Evolutionary conservation across 108 stramenopile genomes (phyloP), one percentile per base, ranked within the genome.

Genomic region (Bacterosira constricta): DNA sequence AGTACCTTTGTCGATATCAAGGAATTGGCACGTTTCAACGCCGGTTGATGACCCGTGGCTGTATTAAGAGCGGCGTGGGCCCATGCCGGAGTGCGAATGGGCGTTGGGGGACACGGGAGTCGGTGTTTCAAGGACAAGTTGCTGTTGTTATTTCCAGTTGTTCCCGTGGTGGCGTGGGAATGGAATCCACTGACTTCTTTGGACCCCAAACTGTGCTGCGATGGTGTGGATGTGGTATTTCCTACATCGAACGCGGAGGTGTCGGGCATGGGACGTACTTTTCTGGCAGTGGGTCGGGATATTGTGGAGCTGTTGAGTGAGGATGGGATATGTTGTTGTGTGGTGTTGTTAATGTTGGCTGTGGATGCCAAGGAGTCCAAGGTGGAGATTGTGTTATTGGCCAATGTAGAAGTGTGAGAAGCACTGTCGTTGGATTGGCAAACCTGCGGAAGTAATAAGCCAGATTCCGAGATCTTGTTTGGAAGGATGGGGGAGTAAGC

Each of bases 81-180:
- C 89, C 91, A 90, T 0, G 89, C 87, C 21, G 91, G 91, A 18
- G 91, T 90, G 23, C 91, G 69, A 12, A 84, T 71, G 9, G 91
- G 91, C 15, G 91, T 92, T 3, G 91, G 91, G 23, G 91, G 91
- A 61, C 91, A 92, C 0, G 83, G 25, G 18, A 76, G 68, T 44
- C 68, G 44, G 47, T 68, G n/a, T n/a, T n/a, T n/a, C n/a, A 56
- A 56, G 34, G 35, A 25, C 7, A 37, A 15, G 34, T 20, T 31
- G 53, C 53, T 10, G 45, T 45, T 30, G 61, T 4, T 61, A 51
- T 8, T 32, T 34, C 55, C 55, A 46, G 59, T 75, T 54, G 84
- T 84, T n/a, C n/a, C n/a, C n/a, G n/a, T n/a, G n/a, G n/a, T n/a
- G n/a, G n/a, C n/a, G 42, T 65, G 66, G 0, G 85, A 88, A 25